Evolutionary conservation across 805 yeast species (phyloP).

Genomic region (Ogataea angusta): DNA sequence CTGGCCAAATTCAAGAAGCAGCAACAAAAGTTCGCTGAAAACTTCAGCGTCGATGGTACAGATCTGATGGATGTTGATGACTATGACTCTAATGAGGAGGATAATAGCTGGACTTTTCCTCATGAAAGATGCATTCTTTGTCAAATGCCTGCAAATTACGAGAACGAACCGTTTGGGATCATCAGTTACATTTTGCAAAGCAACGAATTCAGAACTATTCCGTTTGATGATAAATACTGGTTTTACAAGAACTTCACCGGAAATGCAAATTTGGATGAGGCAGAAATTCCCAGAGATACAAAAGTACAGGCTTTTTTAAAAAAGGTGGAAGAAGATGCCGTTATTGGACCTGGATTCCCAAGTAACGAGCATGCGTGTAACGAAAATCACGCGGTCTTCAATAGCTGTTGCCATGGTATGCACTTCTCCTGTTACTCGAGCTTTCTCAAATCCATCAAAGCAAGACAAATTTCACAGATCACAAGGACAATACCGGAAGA

Average conservation of each 20-base stretch:
- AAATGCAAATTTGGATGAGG: constrained; percentile 37
- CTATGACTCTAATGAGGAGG: constrained; percentile 33
- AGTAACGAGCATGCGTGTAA: constrained; percentile 31
- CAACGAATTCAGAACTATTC: constrained; percentile 60
- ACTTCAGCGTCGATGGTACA: constrained; percentile 32
- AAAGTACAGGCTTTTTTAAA: constrained; percentile 38
- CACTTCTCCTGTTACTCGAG: constrained; percentile 75
- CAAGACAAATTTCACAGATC: constrained; percentile 60
- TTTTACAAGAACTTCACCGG: constrained; percentile 59
- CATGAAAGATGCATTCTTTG: constrained; percentile 76
- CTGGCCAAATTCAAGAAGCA: constrained; percentile 78
- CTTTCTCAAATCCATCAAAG: constrained; percentile 53
- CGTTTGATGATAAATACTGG: constrained; percentile 64
- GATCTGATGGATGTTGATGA: constrained; percentile 42
- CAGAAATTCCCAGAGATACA: constrained; percentile 8
- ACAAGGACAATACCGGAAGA: constrained; percentile 82
- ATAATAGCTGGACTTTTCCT: constrained; percentile 64
- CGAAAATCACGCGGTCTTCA: constrained; percentile 48
- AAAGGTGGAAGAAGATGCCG: constrained; percentile 35
- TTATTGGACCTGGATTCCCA: constrained; percentile 74
- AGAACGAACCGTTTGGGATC: constrained; percentile 71
- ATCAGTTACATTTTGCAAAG: constrained; percentile 58
- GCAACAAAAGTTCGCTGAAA: constrained; percentile 69
- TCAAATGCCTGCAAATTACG: constrained; percentile 62
- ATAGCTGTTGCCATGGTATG: constrained; percentile 93